Conservation (phyloP, 768 basidiomycete species). For the Dentipellis sp. region DNA sequence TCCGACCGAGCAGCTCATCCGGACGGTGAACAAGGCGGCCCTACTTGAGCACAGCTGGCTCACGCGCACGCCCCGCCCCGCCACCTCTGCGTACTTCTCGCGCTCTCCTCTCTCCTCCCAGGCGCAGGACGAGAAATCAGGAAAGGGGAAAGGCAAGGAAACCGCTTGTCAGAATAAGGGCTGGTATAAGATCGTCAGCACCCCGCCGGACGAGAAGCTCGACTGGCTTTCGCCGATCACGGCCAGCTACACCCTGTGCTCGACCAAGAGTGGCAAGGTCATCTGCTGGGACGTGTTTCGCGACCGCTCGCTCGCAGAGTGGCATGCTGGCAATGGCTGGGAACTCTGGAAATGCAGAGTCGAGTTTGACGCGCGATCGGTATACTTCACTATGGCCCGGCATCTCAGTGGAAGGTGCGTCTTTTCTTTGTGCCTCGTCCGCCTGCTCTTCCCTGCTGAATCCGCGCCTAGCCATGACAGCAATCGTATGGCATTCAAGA, state of each 20-base stretch:
- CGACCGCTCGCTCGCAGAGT: constrained; percentile 54
- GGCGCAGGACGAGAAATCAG: background rate
- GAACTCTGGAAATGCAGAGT: constrained; percentile 75
- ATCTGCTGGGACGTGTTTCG: constrained; percentile 69
- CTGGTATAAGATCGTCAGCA: constrained; percentile 65
- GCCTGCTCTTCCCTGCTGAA: too few species aligned
- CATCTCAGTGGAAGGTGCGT: constrained; percentile 9
- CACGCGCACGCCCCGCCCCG: constrained; percentile 45
- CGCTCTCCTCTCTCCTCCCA: constrained; percentile 18
- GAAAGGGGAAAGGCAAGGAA: constrained; percentile 27
- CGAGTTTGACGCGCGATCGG: constrained; percentile 61
- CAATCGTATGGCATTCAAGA: constrained; percentile 59
- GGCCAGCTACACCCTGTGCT: constrained; percentile 66
- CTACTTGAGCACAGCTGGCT: constrained; percentile 57
- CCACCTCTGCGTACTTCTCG: constrained; percentile 20
- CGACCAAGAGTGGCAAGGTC: constrained; percentile 67
- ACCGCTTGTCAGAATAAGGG: constrained; percentile 13
- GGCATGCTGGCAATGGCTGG: constrained; percentile 55
- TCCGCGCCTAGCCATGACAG: constrained; percentile 30
- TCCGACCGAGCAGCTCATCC: constrained; percentile 49
- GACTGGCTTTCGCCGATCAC: constrained; percentile 76
- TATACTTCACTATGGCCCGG: constrained; percentile 66
- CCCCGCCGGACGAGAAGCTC: constrained; percentile 59
- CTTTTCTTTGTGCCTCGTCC: background rate
- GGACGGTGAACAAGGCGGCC: constrained; percentile 53